Base-by-base conservation (phyloP, 768 basidiomycete species). In the Mrakia hoshinonis region DNA sequence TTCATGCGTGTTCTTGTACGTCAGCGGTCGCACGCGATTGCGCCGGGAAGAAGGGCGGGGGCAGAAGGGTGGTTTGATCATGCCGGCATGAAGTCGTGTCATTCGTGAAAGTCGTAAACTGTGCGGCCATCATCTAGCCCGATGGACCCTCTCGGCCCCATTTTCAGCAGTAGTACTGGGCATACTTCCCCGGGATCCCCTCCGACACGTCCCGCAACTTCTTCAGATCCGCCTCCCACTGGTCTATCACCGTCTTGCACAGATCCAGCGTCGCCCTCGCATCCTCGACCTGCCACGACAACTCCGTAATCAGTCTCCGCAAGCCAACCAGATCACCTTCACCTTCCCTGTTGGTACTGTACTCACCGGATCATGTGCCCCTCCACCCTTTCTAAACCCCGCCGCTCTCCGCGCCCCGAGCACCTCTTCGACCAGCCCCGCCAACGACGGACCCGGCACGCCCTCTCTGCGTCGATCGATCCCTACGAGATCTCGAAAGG, bases 351-450 rank as follows among this genome's bases (percentile, higher is more conserved):
- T n/a, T n/a, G n/a, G n/a, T n/a, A n/a, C n/a, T 31, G 26, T 12
- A 58, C 55, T 58, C 29, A 58, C 55, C 26, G 55, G 55, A 58
- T 58, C 55, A 34, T 58, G 55, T 20, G 11, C 58, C 34, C 34
- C 34, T 7, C 26, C 54, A 31, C 58, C 18, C 9, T 22, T 38
- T 31, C 58, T 36, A 20, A 61, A 36, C 34, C 6, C 36, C 3
- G 22, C 36, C 58, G 31, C 58, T 61, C 58, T 61, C 58, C 36
- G 15, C 58, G 15, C 34, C 1, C 58, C 58, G 31, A 64, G n/a
- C 39, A 47, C 22, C 62, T 64, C 43, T 9, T 15, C 29, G 0
- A 64, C 62, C 24, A 64, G 20, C 24, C 24, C 24, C 12, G 34
- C 38, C 43, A 64, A 48, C 22, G 39, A 38, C 39, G 62, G 62